These are phyloP conservation scores for Isoetes taiwanensis DNA, from an alignment of 75 land plant species.

Conservation along the genomic window DNA sequence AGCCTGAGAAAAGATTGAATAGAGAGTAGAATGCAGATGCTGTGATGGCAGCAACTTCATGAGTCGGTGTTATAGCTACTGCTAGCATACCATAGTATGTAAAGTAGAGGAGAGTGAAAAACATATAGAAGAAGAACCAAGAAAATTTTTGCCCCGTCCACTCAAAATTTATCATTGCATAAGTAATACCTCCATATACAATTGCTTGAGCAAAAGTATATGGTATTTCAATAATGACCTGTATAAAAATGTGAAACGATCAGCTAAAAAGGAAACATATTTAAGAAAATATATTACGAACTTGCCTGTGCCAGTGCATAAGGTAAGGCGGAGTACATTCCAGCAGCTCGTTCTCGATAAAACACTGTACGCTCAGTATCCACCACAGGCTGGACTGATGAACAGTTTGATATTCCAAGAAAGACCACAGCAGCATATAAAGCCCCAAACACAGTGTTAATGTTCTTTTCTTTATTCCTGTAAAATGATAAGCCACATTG, in stretches of 20 bases:
- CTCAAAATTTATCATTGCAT: conserved; percentile 25
- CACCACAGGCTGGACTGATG: conserved; percentile 36
- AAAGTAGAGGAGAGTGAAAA: conserved; percentile 33
- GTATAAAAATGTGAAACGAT: neutral
- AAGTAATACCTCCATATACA: conserved; percentile 18
- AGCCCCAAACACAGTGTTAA: conserved; percentile 32
- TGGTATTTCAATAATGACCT: conserved; percentile 37
- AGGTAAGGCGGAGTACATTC: conserved; percentile 43
- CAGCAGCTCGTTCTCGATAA: conserved; percentile 37
- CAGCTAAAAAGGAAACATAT: neutral
- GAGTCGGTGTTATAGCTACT: conserved; percentile 43
- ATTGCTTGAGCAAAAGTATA: conserved; percentile 25
- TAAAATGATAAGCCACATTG: neutral
- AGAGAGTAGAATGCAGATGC: conserved; percentile 25
- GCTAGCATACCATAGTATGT: conserved; percentile 53
- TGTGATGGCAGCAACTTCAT: conserved; percentile 31
- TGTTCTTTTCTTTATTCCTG: conserved; percentile 22
- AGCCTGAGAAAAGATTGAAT: conserved; percentile 43
- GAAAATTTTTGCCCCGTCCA: conserved; percentile 30
- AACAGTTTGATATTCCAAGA: conserved; percentile 24
- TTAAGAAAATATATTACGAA: neutral
- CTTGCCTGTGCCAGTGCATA: conserved; percentile 30
- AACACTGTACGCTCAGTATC: conserved; percentile 30
- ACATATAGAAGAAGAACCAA: conserved; percentile 28
- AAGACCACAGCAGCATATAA: conserved; percentile 38